Base-by-base conservation (phyloP, 257 asterid species). In the Solanum paucissectum region DNA sequence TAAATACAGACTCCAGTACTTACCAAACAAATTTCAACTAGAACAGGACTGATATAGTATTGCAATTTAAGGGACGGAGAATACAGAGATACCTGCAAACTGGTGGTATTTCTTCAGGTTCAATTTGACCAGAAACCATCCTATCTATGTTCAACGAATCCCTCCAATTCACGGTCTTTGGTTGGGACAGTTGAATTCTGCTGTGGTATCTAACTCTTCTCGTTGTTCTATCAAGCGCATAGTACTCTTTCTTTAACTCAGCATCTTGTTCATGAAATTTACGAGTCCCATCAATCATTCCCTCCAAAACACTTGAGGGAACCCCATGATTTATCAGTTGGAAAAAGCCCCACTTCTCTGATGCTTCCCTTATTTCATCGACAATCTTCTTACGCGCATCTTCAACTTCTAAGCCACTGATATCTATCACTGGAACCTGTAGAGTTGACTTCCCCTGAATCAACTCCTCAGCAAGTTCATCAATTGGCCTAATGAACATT, bases 271-370 rank as follows among this genome's bases (percentile, higher is more conserved):
- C 98, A 44, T 96, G 96, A 84, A 96, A 96, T 71, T 38, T 87
- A 71, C 90, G 88, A 9, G 91, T 81, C 9, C 98, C 96, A 25
- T 88, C 91, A 6, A 95, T n/a, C 94, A 95, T 91, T 2, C 87
- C 93, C 5, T 93, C 96, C 84, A 94, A 36, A n/a, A 94, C 94
- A 16, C 86, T 77, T 36, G 0, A 12, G 4, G 91, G 91, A 27
- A 96, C 85, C 10, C 96, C 96, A 86, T 95, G 98, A 86, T 96
- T 94, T 84, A 91, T 90, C 36, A 94, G 89, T 77, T 88, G 94
- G 90, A 96, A 96, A 55, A 95, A 60, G 5, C 29, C 98, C 93
- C 94, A 92, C 33, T 93, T 92, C 37, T 89, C 89, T 2, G 97
- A 93, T 9, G 98, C 98, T 18, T n/a, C 38, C 69, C 27, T 60